Base-by-base conservation (phyloP, 176 grass and related monocot genomes). In the Poa pratensis region DNA sequence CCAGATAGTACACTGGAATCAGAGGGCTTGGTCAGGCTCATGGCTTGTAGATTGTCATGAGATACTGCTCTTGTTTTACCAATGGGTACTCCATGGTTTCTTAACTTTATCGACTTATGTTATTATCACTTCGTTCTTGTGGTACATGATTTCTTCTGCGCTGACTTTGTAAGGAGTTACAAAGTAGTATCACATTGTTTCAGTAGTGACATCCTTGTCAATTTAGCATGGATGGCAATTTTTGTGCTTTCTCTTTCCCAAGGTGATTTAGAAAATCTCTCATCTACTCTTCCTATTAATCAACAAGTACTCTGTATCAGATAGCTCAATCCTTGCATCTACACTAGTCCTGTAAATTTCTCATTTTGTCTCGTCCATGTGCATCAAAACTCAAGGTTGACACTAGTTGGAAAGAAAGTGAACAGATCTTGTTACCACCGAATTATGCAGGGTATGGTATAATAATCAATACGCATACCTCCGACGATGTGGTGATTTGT, bases 231-330 rank as follows among this genome's bases (percentile, higher is more conserved):
- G 68, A 23, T 14, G 11, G 20, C 4, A 2, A 23, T 14, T 71
- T 70, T 70, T 14, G 57, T 22, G 67, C 37, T 71, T 71, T 45
- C 20, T 71, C 2, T 43, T 71, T 71, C 22, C n/a, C 39, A 45
- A 15, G 60, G 12, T 27, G 5, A 46, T 15, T 0, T 9, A 0
- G 6, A 69, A 45, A 46, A 23, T 46, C 11, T 46, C 20, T 45
- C 6, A 7, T 72, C 5, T 24, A 72, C 12, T 72, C 12, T 46
- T 20, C 40, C 0, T 24, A 37, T 46, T 72, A 12, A 46, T 7
- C 39, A 72, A 24, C 39, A 72, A 46, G 37, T 71, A 71, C 19
- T 43, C 20, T 70, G 19, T 70, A 43, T 23, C 68, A 71, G 68
- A 71, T 45, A 71, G 68, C 68, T 23, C 42, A 19, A 45, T 23